Evolutionary conservation across 2,329 filamentous ascomycete species (phyloP), one percentile per base, ranked within the genome.

Genomic region (Alternaria arbusti): DNA sequence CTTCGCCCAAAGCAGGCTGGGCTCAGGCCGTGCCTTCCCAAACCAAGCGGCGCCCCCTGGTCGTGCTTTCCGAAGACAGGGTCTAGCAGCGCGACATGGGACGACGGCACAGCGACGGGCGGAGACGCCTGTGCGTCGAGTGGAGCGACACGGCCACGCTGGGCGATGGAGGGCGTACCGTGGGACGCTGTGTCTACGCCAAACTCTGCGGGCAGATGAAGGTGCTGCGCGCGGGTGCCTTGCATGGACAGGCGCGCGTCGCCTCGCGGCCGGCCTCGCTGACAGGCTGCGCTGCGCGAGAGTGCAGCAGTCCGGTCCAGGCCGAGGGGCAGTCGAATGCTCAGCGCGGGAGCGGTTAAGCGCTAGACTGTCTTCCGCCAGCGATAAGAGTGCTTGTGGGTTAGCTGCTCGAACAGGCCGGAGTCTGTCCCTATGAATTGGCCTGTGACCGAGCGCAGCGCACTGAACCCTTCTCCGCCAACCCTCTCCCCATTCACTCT

Each of bases 311-410:
- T 59, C 58, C 32, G 59, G 59, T 54, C 59, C 59, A 60, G 43
- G 61, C 64, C 61, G 61, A 59, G 50, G 50, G 45, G 57, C 23
- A 25, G 47, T 54, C 36, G 36, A 40, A 40, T 40, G 36, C 36
- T 40, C 50, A 43, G 45, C 55, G 65, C 68, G 66, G 66, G 66
- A 69, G 61, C 59, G 60, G 54, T 61, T 36, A 47, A 25, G 64
- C 68, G 61, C 69, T 72, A 72, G 58, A 40, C 70, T 30, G 55
- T 57, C 47, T 65, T 61, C 57, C 36, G 28, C 54, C 58, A 62
- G 66, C 66, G 71, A 73, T 73, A 73, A 72, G 69, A 66, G 66
- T 67, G 61, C 57, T 67, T 70, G 45, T 65, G 67, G 70, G 57
- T 59, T 69, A 67, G 68, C 59, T 63, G 60, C 56, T 57, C 59